phyloP scores from a whole-genome alignment of 164 flowering plant species.

The Sedum album region DNA sequence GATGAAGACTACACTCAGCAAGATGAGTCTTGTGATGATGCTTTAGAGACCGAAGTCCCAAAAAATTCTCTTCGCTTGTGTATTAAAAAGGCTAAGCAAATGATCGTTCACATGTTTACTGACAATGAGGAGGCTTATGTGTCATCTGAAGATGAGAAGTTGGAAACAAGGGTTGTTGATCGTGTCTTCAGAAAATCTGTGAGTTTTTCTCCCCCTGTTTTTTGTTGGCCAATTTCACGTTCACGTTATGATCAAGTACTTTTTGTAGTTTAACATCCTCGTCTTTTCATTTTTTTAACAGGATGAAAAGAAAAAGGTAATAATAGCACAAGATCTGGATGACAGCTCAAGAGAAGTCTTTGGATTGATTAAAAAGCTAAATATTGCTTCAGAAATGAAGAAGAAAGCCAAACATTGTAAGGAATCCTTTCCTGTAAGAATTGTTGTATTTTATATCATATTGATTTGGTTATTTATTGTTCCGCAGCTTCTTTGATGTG shows the following conservation, averaged over 20 bases:
- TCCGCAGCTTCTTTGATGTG: conserved; percentile 52
- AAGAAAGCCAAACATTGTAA: conserved; percentile 61
- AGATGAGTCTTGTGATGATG: conserved; percentile 32
- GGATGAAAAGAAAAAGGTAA: conserved; percentile 35
- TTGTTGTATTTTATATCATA: background rate
- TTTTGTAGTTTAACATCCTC: background rate
- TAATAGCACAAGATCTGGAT: conserved; percentile 56
- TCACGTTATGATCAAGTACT: background rate
- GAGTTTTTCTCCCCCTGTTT: conserved; percentile 23
- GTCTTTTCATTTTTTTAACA: conserved; percentile 19
- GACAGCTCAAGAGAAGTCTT: conserved; percentile 72
- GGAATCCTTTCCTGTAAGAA: background rate
- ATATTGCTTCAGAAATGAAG: conserved; percentile 44
- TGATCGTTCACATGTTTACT: conserved; percentile 61
- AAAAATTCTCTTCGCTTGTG: conserved; percentile 26
- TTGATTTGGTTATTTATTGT: background rate
- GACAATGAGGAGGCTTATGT: conserved; percentile 62
- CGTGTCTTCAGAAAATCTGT: conserved; percentile 50
- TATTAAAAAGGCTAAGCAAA: conserved; percentile 51
- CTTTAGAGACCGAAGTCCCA: conserved; percentile 19
- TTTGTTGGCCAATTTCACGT: background rate
- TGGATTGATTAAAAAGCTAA: conserved; percentile 78
- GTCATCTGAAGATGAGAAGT: conserved; percentile 84
- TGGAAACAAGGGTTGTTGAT: conserved; percentile 34
- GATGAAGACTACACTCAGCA: conserved; percentile 25